Conservation (phyloP, 2,329 filamentous ascomycete genomes). For the Aureobasidium sp. region DNA sequence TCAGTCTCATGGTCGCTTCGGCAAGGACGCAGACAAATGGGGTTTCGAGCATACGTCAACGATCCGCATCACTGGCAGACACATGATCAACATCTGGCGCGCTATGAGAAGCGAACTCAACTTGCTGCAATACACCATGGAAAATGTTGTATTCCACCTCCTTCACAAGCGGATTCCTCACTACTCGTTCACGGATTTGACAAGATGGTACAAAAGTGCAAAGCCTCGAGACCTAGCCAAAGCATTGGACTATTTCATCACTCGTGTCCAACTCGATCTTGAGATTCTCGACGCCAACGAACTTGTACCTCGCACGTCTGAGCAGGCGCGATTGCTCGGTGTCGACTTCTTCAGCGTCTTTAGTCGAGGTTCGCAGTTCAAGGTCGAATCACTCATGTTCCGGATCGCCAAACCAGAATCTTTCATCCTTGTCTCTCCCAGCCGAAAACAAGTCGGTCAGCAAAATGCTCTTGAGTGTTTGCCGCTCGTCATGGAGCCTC, state of each 20-base stretch:
- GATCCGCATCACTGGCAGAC: constrained; percentile 83
- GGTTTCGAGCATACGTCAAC: constrained; percentile 91
- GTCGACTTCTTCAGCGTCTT: constrained; percentile 98
- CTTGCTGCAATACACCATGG: constrained; percentile 88
- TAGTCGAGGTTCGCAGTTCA: constrained; percentile 91
- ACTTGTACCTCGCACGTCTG: constrained; percentile 78
- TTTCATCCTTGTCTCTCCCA: constrained; percentile 83
- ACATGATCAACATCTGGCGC: constrained; percentile 96
- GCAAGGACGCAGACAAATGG: constrained; percentile 83
- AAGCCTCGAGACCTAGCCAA: constrained; percentile 64
- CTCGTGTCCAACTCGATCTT: constrained; percentile 72
- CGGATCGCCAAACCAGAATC: constrained; percentile 96
- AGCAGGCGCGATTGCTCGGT: constrained; percentile 85
- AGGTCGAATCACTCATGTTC: constrained; percentile 98
- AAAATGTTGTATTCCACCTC: constrained; percentile 89
- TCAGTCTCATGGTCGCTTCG: constrained; percentile 74
- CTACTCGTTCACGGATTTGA: constrained; percentile 72
- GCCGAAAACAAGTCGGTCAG: constrained; percentile 80
- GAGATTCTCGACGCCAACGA: constrained; percentile 89
- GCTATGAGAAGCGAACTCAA: constrained; percentile 92
- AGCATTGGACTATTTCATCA: constrained; percentile 69
- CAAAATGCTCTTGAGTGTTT: constrained; percentile 94
- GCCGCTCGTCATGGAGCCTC: constrained; percentile 94
- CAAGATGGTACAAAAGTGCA: constrained; percentile 68
- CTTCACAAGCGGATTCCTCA: constrained; percentile 83